Evolutionary conservation across 345 rosid species (phyloP).

Genomic region (Lagerstroemia speciosa): DNA sequence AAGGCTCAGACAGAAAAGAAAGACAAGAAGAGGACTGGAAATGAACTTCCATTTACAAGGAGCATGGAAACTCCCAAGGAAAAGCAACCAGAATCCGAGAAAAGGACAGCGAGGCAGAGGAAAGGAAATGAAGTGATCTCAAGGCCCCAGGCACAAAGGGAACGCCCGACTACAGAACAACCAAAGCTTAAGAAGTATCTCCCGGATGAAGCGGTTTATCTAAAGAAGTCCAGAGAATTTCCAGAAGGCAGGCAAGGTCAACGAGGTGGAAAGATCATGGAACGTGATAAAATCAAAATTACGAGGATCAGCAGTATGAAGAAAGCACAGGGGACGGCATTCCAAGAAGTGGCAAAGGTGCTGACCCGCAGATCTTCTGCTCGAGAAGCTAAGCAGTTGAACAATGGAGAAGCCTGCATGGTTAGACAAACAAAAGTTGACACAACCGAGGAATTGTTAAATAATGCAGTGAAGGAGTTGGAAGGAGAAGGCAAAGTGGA

Average conservation of each 20-base stretch:
- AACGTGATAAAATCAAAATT: constrained; percentile 2
- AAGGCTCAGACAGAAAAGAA: constrained; percentile 17
- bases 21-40: constrained; percentile 23
- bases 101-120: constrained; percentile 22
- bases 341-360: constrained; percentile 10
- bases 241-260: background rate
- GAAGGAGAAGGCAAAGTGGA: constrained; percentile 26
- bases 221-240: constrained; percentile 16
- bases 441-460: constrained; percentile 18
- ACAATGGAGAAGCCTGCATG: constrained; percentile 19
- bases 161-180: constrained; percentile 22
- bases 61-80: constrained; percentile 21
- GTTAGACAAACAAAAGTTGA: constrained; percentile 17
- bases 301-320: background rate
- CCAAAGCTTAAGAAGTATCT: constrained; percentile 24
- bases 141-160: constrained; percentile 23
- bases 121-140: constrained; percentile 20
- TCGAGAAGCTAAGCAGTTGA: constrained; percentile 16
- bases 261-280: background rate
- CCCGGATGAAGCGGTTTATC: constrained; percentile 18
- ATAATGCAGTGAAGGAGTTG: constrained; percentile 12
- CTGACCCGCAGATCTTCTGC: background rate
- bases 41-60: constrained; percentile 13
- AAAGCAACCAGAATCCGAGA: constrained; percentile 18
- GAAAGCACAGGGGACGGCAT: background rate